A percentile compares a stretch with the other conserved stretches of the same genome.
These are phyloP conservation scores for Multifurca ochricompacta DNA, from an alignment of 768 basidiomycete species.

Conservation along the genomic window DNA sequence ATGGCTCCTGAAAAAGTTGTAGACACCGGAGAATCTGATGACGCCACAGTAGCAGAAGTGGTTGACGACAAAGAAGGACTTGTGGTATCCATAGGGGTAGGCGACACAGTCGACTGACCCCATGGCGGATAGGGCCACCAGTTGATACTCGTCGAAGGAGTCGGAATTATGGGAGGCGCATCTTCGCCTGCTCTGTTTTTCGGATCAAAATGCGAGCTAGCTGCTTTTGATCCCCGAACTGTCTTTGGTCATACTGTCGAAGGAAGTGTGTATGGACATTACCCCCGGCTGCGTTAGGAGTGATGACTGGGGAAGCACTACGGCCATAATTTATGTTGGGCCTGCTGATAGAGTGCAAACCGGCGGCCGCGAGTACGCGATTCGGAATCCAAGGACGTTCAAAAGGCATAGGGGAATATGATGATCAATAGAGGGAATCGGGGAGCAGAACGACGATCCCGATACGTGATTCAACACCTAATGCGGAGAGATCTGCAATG, in stretches of 20 bases:
- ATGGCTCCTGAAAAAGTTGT: neutral
- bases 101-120: conserved; percentile 17
- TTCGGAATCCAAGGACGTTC: neutral
- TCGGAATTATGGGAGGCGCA: neutral
- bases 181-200: neutral
- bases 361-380: neutral
- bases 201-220: neutral
- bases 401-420: neutral
- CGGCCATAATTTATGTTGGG: conserved; percentile 8
- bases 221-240: neutral
- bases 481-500: conserved; percentile 30
- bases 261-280: neutral
- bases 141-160: conserved; percentile 24
- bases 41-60: neutral
- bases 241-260: neutral
- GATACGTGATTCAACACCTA: conserved; percentile 30
- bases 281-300: neutral
- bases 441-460: conserved; percentile 22
- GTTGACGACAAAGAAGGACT: neutral
- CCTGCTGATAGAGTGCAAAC: neutral
- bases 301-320: neutral
- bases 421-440: neutral
- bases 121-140: conserved; percentile 32
- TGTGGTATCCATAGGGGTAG: neutral
- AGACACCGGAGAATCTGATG: neutral